Base-by-base conservation (phyloP, 495 filamentous ascomycete species). In the Podospora pseudocomata region DNA sequence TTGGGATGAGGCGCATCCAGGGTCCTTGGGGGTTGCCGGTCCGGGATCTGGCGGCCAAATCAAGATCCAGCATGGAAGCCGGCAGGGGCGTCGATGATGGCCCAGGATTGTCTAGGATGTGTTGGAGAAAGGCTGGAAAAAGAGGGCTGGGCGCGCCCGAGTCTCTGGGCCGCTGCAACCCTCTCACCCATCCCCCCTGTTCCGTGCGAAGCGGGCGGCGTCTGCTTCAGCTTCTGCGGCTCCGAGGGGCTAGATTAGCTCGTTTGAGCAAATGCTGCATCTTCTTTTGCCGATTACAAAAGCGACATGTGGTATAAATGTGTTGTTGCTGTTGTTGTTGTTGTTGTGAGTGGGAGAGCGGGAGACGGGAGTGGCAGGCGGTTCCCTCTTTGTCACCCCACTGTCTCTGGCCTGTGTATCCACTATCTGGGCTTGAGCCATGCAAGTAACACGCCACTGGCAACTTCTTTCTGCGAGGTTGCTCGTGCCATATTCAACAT, bases 41-140 rank as follows among this genome's bases (percentile, higher is more conserved):
- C 59, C 59, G 61, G 72, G 65, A 74, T 67, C 67, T 74, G 67
- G 69, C 64, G 60, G 61, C 70, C 68, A 49, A 72, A 70, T 74
- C 72, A 72, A 70, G 70, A 74, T 72, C 66, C 66, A 67, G 70
- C 64, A 66, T 56, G 54, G 65, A 20, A 30, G 64, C 68, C 68
- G 68, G 68, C 68, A 70, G 60, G 68, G 65, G 44, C 68, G 68
- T 70, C 68, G 27, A 66, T 9, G 23, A 65, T 26, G 30, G n/a
- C 64, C 53, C 60, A 27, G 60, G 60, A n/a, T 18, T 59, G 19
- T 23, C 19, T 3, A 62, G 60, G 60, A 15, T 39, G 61, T 27
- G 27, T 39, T 39, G 28, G 27, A 13, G 27, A 16, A 30, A 5
- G 23, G 26, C 60, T 62, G 23, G 18, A 27, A 62, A 27, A 27